Conservation (phyloP, 768 basidiomycete species). For the Wakefieldia striispora region DNA sequence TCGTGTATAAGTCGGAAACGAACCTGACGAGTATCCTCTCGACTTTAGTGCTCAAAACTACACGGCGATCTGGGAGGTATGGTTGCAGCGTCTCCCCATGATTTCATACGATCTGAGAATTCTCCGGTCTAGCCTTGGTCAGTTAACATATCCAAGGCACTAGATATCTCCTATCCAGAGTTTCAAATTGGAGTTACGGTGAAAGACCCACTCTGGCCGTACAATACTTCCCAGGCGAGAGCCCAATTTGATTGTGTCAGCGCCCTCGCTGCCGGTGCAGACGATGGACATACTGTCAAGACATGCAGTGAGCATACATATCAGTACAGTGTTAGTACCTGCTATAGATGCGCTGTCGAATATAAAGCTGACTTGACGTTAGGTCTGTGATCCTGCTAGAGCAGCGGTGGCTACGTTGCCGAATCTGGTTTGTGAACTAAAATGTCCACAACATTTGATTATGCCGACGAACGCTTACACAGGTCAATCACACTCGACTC, state of each 20-base stretch:
- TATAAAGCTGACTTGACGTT: slow-evolving; percentile 33
- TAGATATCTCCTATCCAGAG: slow-evolving; percentile 37
- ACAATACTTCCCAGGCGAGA: slow-evolving; percentile 37
- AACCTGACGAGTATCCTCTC: slow-evolving; percentile 49
- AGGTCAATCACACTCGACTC: slow-evolving; percentile 55
- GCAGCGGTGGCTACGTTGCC: slow-evolving; percentile 47
- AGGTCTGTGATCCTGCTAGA: slow-evolving; percentile 25
- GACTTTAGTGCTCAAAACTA: slow-evolving; percentile 44
- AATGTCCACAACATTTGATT: background rate
- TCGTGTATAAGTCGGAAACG: slow-evolving; percentile 44
- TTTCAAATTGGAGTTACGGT: slow-evolving; percentile 53
- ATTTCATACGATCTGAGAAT: background rate
- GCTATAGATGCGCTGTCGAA: slow-evolving; percentile 23
- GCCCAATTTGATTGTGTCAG: slow-evolving; percentile 45
- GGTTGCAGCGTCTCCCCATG: slow-evolving; percentile 2
- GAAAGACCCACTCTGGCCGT: slow-evolving; percentile 52
- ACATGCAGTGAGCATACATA: slow-evolving; percentile 55
- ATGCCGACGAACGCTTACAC: background rate
- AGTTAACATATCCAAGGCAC: slow-evolving; percentile 42
- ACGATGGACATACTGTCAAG: slow-evolving; percentile 40
- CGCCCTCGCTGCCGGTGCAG: slow-evolving; percentile 45
- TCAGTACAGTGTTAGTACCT: slow-evolving; percentile 45
- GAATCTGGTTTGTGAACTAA: slow-evolving; percentile 38
- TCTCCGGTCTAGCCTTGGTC: slow-evolving; percentile 41
- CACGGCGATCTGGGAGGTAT: slow-evolving; percentile 43